phyloP scores from a whole-genome alignment of 805 yeast species.

The Tetrapisispora fleetii region DNA sequence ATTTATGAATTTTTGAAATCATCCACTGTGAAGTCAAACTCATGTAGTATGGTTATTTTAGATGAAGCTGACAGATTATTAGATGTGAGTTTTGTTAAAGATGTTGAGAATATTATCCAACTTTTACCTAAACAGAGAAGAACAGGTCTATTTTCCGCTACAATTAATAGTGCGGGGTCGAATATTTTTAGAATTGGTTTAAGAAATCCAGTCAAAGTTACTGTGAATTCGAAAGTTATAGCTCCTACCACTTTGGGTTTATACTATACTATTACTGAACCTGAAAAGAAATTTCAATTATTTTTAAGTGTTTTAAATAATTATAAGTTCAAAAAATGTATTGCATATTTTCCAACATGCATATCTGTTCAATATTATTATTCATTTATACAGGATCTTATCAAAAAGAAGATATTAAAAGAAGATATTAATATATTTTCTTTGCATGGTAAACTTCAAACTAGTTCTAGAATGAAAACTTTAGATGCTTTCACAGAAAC shows the following conservation, averaged over 20 bases:
- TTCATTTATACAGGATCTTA: conserved; percentile 38
- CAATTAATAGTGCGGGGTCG: conserved; percentile 72
- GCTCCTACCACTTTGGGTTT: conserved; percentile 59
- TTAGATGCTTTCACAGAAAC: conserved; percentile 48
- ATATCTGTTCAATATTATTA: conserved; percentile 71
- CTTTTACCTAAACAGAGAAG: conserved; percentile 82
- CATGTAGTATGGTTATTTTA: conserved; percentile 64
- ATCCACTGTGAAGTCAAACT: conserved; percentile 48
- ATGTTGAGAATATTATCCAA: conserved; percentile 56
- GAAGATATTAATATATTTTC: conserved; percentile 46
- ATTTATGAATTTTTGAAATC: conserved; percentile 56
- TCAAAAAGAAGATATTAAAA: conserved; percentile 20
- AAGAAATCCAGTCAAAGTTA: conserved; percentile 83
- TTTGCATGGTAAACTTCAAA: conserved; percentile 83
- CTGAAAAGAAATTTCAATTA: conserved; percentile 51
- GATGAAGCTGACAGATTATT: conserved; percentile 91
- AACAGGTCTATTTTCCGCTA: conserved; percentile 91
- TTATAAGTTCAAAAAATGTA: conserved; percentile 61
- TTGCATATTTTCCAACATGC: conserved; percentile 91
- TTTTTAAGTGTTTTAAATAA: conserved; percentile 44
- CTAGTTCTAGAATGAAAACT: conserved; percentile 69
- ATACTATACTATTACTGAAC: conserved; percentile 47
- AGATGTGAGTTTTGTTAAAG: conserved; percentile 64
- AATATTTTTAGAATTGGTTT: conserved; percentile 79
- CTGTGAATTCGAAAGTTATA: conserved; percentile 50